These are phyloP conservation scores for Aspergillus fijiensis DNA, from an alignment of 2,329 filamentous ascomycete genomes.

Conservation along the genomic window DNA sequence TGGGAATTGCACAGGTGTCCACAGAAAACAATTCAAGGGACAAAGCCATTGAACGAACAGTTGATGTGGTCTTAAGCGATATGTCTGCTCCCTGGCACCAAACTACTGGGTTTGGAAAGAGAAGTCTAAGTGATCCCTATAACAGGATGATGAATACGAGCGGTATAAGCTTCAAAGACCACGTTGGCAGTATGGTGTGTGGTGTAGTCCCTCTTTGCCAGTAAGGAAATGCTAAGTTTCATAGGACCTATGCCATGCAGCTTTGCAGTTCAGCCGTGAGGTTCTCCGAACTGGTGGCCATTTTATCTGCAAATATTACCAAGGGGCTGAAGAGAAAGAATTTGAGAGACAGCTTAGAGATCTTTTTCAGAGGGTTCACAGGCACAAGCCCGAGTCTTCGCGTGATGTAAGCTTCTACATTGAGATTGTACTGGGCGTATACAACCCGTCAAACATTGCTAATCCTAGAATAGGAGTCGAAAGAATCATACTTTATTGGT, in stretches of 20 bases:
- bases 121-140: slow-evolving; percentile 93
- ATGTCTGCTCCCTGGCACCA: slow-evolving; percentile 97
- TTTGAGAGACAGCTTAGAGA: slow-evolving; percentile 72
- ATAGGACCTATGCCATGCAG: slow-evolving; percentile 85
- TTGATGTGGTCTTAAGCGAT: slow-evolving; percentile 95
- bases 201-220: not conserved
- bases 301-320: slow-evolving; percentile 97
- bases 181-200: slow-evolving; percentile 89
- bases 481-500: slow-evolving; percentile 83
- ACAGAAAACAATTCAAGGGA: not conserved
- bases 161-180: slow-evolving; percentile 81
- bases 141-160: slow-evolving; percentile 99
- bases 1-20: not conserved
- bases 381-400: slow-evolving; percentile 90
- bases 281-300: slow-evolving; percentile 79
- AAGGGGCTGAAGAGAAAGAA: slow-evolving; percentile 79
- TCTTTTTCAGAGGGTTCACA: slow-evolving; percentile 75
- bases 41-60: slow-evolving; percentile 50
- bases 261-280: slow-evolving; percentile 80
- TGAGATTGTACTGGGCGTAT: not conserved
- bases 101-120: slow-evolving; percentile 74
- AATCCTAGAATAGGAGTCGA: slow-evolving; percentile 63
- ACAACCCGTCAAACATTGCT: slow-evolving; percentile 9
- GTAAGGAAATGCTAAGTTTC: slow-evolving; percentile 2
- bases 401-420: slow-evolving; percentile 60